Base-by-base conservation (phyloP, 345 rosid genomes). In the Murraya koenigii region DNA sequence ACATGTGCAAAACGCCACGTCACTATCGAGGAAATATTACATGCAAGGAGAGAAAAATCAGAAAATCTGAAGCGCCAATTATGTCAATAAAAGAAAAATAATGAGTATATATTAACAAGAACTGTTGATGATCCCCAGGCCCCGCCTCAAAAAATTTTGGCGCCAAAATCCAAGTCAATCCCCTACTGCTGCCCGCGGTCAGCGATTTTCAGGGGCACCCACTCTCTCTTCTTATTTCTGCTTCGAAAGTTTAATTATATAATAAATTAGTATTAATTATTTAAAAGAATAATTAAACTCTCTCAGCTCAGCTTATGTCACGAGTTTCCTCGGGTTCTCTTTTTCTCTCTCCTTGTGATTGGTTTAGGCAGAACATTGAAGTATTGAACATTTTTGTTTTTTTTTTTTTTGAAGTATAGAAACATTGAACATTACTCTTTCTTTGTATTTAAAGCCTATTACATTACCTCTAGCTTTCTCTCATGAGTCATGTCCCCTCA, bases 291-390 rank as follows among this genome's bases (percentile, higher is more conserved):
- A 62, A 39, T 75, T 63, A 72, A 65, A 11, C 26, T 30, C 32
- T 30, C 32, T 30, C 49, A 4, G 23, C 73, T 17, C 78, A 75
- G 80, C 89, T 83, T 74, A 83, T 76, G 87, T 87, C 90, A 88
- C 80, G 87, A 80, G 89, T 75, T 88, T 86, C 92, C 89, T 89
- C 90, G 92, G 92, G 89, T 91, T 85, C 92, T 54, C 75, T 84
- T 75, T 70, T 72, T 78, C 39, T 69, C 61, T 49, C 44, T 64
- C 76, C 10, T 35, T 66, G 36, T 74, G 59, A 54, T 73, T 52
- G 67, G 64, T 15, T 39, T 33, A 80, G 76, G 82, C 78, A 32
- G 47, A 3, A 33, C 54, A 10, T 39, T 39, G 14, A 59, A 36
- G 30, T 30, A 56, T 36, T 73, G 67, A 74, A n/a, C n/a, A n/a